These are phyloP conservation scores for Calonectria pteridis DNA, from an alignment of 2,329 filamentous ascomycete genomes.

Conservation along the genomic window DNA sequence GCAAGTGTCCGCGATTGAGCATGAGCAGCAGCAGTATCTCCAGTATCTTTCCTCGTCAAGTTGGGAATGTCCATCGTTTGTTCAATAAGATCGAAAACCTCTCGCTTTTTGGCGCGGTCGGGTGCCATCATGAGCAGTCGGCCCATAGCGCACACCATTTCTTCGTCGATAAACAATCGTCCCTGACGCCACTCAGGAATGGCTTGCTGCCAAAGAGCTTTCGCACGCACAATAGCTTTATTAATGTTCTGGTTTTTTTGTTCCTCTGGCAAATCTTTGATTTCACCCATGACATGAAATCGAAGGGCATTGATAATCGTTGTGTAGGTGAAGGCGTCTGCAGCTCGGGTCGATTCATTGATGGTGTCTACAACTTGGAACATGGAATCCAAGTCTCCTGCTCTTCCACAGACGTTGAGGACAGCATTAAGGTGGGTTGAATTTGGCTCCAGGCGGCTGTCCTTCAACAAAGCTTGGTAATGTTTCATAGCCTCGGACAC, in stretches of 20 bases:
- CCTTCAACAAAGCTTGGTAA: conserved; percentile 79
- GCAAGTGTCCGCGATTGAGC: conserved; percentile 18
- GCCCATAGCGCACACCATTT: conserved; percentile 85
- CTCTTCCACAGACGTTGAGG: conserved; percentile 83
- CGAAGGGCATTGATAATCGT: conserved; percentile 85
- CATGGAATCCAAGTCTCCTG: conserved; percentile 81
- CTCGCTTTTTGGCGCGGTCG: conserved; percentile 71
- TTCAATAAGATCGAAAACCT: conserved; percentile 81
- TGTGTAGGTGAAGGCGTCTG: conserved; percentile 81
- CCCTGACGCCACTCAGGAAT: conserved; percentile 81
- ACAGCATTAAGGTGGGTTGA: conserved; percentile 90
- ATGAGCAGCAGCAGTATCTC: conserved; percentile 18
- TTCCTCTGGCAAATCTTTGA: conserved; percentile 43
- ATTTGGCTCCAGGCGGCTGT: conserved; percentile 75
- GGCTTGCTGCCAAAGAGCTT: conserved; percentile 85
- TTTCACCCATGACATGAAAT: conserved; percentile 42
- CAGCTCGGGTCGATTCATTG: conserved; percentile 72
- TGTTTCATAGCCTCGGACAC: conserved; percentile 78
- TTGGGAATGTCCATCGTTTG: conserved; percentile 84
- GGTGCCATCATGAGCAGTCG: conserved; percentile 77
- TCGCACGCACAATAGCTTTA: conserved; percentile 73
- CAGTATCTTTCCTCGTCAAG: conserved; percentile 49
- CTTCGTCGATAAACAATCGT: conserved; percentile 79
- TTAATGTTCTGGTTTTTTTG: conserved; percentile 51
- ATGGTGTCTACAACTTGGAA: conserved; percentile 82